These are phyloP conservation scores for Ascochyta koolunga DNA, from an alignment of 2,329 filamentous ascomycete genomes.

Conservation along the genomic window DNA sequence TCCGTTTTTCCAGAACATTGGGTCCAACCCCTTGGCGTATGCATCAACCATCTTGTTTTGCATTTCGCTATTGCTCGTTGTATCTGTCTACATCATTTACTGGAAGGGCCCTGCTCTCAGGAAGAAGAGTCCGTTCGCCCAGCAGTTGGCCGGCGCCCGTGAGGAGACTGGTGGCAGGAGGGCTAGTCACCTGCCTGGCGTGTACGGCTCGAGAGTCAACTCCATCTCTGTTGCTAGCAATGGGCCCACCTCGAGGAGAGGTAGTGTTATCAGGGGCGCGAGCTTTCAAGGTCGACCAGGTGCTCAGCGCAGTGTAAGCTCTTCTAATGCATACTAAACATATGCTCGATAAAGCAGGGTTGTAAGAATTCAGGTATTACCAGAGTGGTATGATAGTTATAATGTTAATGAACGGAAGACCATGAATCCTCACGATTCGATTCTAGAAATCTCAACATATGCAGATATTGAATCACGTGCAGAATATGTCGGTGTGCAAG, in stretches of 20 bases:
- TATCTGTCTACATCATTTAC: constrained; percentile 55
- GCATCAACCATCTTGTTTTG: constrained; percentile 63
- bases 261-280: constrained; percentile 37
- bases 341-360: background rate
- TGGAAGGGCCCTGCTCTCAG: constrained; percentile 63
- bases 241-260: constrained; percentile 32
- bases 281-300: constrained; percentile 21
- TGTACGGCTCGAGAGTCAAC: constrained; percentile 41
- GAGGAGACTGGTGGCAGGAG: constrained; percentile 42
- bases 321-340: background rate
- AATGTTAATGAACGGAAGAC: background rate
- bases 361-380: background rate
- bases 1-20: constrained; percentile 59
- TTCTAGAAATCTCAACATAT: too few relatives aligned
- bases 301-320: constrained; percentile 3
- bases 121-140: constrained; percentile 60
- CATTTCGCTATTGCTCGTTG: constrained; percentile 54
- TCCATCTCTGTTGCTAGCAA: constrained; percentile 28
- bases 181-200: constrained; percentile 38
- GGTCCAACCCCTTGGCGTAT: constrained; percentile 54
- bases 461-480: too few relatives aligned
- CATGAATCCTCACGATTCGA: too few relatives aligned
- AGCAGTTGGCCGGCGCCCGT: constrained; percentile 48
- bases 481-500: too few relatives aligned
- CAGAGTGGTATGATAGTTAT: background rate